Evolutionary conservation across 1,284 basidiomycete genomes (phyloP).

Genomic region (Ceratorhiza oryzae-sativae): DNA sequence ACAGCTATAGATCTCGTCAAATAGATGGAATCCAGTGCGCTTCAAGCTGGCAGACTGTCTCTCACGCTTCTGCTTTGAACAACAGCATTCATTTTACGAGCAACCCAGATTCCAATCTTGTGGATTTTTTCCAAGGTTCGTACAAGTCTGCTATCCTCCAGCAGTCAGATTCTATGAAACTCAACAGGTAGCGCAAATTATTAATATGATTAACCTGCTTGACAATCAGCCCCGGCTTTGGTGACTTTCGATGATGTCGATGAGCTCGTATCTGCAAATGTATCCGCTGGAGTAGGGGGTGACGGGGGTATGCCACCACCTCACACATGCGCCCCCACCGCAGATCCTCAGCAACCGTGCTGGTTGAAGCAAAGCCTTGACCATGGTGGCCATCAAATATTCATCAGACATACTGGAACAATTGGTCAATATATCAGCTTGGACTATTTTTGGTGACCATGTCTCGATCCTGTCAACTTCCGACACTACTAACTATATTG

Average conservation of each 20-base stretch:
- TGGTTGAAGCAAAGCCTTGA: background rate
- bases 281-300: background rate
- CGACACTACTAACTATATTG: background rate
- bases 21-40: constrained; percentile 2
- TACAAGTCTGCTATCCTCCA: too few relatives aligned
- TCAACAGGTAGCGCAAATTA: background rate
- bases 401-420: background rate
- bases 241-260: too few relatives aligned
- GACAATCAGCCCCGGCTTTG: background rate
- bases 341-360: background rate
- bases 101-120: too few relatives aligned
- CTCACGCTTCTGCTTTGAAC: too few relatives aligned
- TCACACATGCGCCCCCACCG: too few relatives aligned
- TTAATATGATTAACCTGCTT: background rate
- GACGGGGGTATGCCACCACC: too few relatives aligned
- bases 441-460: background rate
- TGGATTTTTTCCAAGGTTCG: too few relatives aligned
- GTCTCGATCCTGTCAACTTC: background rate
- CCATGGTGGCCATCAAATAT: background rate
- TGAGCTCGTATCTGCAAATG: background rate
- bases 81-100: too few relatives aligned
- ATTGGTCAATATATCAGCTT: background rate
- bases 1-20: too few relatives aligned
- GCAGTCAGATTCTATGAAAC: too few relatives aligned
- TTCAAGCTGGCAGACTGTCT: background rate